Evolutionary conservation across 129 eudicot genomes (phyloP), one percentile per base, ranked within the genome.

Genomic region (Arctium lappa): DNA sequence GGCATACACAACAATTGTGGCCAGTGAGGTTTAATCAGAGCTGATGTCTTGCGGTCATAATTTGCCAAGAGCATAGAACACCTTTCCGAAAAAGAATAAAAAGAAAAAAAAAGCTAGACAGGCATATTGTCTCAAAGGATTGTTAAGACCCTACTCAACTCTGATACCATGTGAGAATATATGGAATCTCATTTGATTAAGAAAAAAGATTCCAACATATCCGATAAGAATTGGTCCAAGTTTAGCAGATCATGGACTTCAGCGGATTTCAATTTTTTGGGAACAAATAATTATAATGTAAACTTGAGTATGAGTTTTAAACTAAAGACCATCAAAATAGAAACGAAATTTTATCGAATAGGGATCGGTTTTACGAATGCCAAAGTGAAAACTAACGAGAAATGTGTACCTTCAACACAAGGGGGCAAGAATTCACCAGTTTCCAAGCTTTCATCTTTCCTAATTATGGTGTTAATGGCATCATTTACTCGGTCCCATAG

Each of bases 401-500:
- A 63, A 77, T 66, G 73, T 3, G 56, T 87, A 94, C 98, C 98
- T 91, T 94, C 98, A 81, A 94, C 93, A 86, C 98, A 94, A 70
- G 98, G 97, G 70, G 94, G 96, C 88, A 94, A 85, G 79, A 92
- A 87, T 68, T 88, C 94, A 69, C 97, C 97, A 3, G 91, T 89
- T 85, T 94, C 98, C 40, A 92, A 73, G 76, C 81, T 89, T 85
- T 94, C 96, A 81, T 94, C 98, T 83, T 87, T 91, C 85, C 94
- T 89, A 71, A 94, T 94, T 27, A 94, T 92, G 15, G 94, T 92
- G 73, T 91, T 85, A 79, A 94, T 83, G 40, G 97, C 97, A 78
- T 94, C 98, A 42, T 92, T 94, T 40, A 92, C 85, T 7, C 97
- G 88, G 79, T 92, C 97, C 98, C 96, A 94, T 71, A 94, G 78